Conservation (phyloP, 495 filamentous ascomycete genomes). For the Lindgomyces ingoldianus region DNA sequence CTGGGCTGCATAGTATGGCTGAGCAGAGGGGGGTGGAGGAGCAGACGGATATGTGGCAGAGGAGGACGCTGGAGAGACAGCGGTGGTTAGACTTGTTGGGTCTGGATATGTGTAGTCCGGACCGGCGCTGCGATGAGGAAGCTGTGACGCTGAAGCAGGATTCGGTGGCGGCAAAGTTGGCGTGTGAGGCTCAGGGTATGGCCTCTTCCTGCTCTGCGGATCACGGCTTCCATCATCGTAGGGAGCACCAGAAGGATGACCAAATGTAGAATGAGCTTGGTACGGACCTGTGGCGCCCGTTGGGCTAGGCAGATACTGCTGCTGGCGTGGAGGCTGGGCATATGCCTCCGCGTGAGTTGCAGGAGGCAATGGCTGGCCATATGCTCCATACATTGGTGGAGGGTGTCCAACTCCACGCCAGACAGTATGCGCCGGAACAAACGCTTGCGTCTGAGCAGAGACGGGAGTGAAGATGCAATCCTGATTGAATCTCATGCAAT, state of each 20-base stretch:
- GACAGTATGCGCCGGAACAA: slow-evolving; percentile 73
- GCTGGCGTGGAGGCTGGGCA: slow-evolving; percentile 27
- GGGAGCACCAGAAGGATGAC: slow-evolving; percentile 34
- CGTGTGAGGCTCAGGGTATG: slow-evolving; percentile 44
- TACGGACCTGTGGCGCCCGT: slow-evolving; percentile 35
- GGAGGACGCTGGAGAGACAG: slow-evolving; percentile 45
- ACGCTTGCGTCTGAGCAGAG: slow-evolving; percentile 78
- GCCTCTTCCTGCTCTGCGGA: slow-evolving; percentile 40
- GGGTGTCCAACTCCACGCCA: slow-evolving; percentile 42
- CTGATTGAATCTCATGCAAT: slow-evolving; percentile 78
- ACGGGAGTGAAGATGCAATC: slow-evolving; percentile 87
- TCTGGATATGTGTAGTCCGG: slow-evolving; percentile 42
- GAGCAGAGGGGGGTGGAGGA: slow-evolving; percentile 26
- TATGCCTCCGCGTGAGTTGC: slow-evolving; percentile 48
- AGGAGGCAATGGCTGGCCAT: slow-evolving; percentile 70
- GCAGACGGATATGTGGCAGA: slow-evolving; percentile 41
- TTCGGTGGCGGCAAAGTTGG: slow-evolving; percentile 47
- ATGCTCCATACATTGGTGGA: slow-evolving; percentile 67
- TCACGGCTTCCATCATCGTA: slow-evolving; percentile 38
- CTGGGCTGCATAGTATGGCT: slow-evolving; percentile 41
- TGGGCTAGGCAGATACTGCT: slow-evolving; percentile 41
- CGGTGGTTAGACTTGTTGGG: slow-evolving; percentile 42
- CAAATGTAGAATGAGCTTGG: slow-evolving; percentile 24
- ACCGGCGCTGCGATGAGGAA: slow-evolving; percentile 33
- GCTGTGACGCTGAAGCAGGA: slow-evolving; percentile 38